A percentile compares a stretch with the other conserved stretches of the same genome.
Conservation (phyloP, 768 basidiomycete species). For the Kwoniella newhampshirensis region DNA sequence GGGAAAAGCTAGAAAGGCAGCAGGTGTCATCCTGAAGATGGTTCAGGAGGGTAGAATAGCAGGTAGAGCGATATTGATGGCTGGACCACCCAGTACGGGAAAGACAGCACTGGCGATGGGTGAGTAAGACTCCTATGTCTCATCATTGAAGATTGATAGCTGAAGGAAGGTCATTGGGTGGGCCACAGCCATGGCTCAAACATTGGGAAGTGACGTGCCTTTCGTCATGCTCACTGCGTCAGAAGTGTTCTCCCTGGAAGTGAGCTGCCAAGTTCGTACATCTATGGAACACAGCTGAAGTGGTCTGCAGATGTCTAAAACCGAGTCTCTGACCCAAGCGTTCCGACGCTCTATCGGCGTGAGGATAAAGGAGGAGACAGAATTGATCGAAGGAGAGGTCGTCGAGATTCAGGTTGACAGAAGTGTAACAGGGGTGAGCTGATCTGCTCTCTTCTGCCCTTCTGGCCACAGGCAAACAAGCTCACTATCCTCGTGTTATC, state of each 20-base stretch:
- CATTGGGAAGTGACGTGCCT: slow-evolving; percentile 87
- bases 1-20: slow-evolving; percentile 91
- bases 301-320: slow-evolving; percentile 81
- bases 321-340: slow-evolving; percentile 94
- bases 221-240: slow-evolving; percentile 97
- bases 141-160: too few relatives aligned
- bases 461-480: neutral
- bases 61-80: slow-evolving; percentile 93
- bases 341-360: slow-evolving; percentile 96
- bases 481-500: too few relatives aligned
- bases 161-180: slow-evolving; percentile 11
- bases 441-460: neutral
- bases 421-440: slow-evolving; percentile 84
- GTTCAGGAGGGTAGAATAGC: slow-evolving; percentile 94
- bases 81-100: slow-evolving; percentile 93
- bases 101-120: slow-evolving; percentile 98
- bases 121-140: slow-evolving; percentile 53
- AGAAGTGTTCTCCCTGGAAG: slow-evolving; percentile 90
- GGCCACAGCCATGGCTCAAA: slow-evolving; percentile 96
- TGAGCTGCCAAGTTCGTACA: slow-evolving; percentile 20
- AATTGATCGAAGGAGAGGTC: slow-evolving; percentile 96
- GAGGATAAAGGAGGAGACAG: slow-evolving; percentile 94
- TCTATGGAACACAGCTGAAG: neutral
- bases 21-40: slow-evolving; percentile 97
- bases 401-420: slow-evolving; percentile 98